Evolutionary conservation across 805 yeast species (phyloP).

Genomic region (Pichia rugopelliculosa): DNA sequence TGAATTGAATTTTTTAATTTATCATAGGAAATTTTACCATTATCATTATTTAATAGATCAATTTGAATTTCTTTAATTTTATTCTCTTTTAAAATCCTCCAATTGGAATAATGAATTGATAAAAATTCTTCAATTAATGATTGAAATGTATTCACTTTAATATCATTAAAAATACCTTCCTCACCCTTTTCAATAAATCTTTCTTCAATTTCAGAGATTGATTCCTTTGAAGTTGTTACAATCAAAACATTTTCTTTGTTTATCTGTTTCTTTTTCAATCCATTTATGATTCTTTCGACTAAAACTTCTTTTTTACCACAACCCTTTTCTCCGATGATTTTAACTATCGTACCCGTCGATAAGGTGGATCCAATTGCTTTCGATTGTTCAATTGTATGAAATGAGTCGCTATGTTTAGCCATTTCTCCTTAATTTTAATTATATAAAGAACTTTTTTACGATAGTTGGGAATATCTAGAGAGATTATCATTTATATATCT

Average conservation of each 20-base stretch:
- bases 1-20: conserved; percentile 3
- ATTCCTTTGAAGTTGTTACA: conserved; percentile 2
- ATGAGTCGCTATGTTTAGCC: background rate
- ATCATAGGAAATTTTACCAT: background rate
- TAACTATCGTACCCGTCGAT: background rate
- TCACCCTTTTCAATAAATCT: background rate
- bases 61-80: background rate
- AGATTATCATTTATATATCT: background rate
- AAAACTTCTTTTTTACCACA: background rate
- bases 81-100: conserved; percentile 1
- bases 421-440: background rate
- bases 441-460: background rate
- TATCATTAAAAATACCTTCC: background rate
- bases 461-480: background rate
- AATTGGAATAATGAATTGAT: background rate
- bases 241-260: background rate
- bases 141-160: background rate
- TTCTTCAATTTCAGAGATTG: background rate
- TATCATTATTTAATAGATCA: background rate
- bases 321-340: background rate
- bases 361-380: background rate
- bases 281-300: background rate
- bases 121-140: background rate
- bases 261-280: background rate
- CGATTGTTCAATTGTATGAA: background rate